Percentiles rank a stretch among this genome's conserved stretches.
These are phyloP conservation scores for Combretum micranthum DNA, from an alignment of 345 rosid species.

Conservation along the genomic window DNA sequence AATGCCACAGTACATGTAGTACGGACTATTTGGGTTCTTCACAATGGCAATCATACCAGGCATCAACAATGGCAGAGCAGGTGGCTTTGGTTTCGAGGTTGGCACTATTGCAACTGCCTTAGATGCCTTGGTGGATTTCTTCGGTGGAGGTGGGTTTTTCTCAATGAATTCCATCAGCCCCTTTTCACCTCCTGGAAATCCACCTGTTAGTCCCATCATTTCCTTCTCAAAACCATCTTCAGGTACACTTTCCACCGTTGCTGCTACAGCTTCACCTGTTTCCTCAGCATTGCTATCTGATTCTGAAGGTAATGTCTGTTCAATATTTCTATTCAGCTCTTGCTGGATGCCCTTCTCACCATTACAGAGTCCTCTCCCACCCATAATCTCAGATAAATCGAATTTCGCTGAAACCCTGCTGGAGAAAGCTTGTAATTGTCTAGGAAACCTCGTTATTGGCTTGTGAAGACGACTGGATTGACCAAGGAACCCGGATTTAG, in stretches of 20 bases:
- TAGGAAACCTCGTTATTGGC: slow-evolving; percentile 20
- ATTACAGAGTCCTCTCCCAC: slow-evolving; percentile 85
- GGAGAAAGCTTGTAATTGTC: slow-evolving; percentile 14
- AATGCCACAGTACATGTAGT: slow-evolving; percentile 79
- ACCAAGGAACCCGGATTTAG: slow-evolving; percentile 10
- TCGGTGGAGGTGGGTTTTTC: slow-evolving; percentile 61
- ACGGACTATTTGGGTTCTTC: slow-evolving; percentile 70
- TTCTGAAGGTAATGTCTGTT: slow-evolving; percentile 16
- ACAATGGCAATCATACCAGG: slow-evolving; percentile 91
- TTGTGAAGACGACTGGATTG: slow-evolving; percentile 18
- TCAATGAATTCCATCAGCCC: slow-evolving; percentile 60
- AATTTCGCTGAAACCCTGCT: slow-evolving; percentile 44
- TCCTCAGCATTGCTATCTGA: slow-evolving; percentile 5
- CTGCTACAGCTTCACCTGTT: neutral
- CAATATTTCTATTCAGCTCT: slow-evolving; percentile 47
- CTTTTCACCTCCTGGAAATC: slow-evolving; percentile 84
- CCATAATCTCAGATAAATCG: slow-evolving; percentile 54
- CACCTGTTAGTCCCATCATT: slow-evolving; percentile 86
- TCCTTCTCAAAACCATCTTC: slow-evolving; percentile 71
- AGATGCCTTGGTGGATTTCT: slow-evolving; percentile 13
- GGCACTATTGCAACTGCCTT: slow-evolving; percentile 6
- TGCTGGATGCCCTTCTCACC: slow-evolving; percentile 66
- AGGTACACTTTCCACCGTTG: slow-evolving; percentile 20
- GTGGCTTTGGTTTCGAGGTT: slow-evolving; percentile 50
- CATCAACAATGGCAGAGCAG: slow-evolving; percentile 67